Percentiles rank a stretch among this genome's conserved stretches.
Conservation (phyloP, 306 rosid genomes). For the Lotus japonicus region DNA sequence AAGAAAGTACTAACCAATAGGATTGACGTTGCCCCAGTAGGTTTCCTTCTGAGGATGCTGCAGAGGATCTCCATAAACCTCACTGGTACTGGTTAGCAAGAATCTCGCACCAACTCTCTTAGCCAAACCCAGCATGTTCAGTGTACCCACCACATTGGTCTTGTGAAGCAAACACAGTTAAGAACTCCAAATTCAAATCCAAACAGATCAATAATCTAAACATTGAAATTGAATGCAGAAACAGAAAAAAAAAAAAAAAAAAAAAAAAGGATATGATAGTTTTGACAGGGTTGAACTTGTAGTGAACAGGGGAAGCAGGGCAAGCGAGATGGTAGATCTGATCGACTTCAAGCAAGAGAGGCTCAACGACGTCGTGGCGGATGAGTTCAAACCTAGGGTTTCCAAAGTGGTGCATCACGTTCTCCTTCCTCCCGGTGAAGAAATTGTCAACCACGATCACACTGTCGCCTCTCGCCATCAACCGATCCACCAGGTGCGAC, state of each 20-base stretch:
- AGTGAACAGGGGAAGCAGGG: conserved; percentile 96
- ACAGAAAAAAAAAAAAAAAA: neutral
- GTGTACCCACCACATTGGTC: conserved; percentile 95
- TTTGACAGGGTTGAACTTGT: conserved; percentile 96
- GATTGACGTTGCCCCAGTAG: conserved; percentile 99
- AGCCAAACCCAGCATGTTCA: conserved; percentile 92
- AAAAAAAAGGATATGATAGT: conserved; percentile 80
- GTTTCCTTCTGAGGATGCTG: conserved; percentile 98
- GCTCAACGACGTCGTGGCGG: conserved; percentile 95
- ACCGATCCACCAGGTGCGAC: conserved; percentile 87
- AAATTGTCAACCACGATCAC: conserved; percentile 91
- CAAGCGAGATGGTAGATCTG: conserved; percentile 99
- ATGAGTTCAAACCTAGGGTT: conserved; percentile 89
- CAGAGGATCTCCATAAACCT: conserved; percentile 97
- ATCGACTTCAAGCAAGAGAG: conserved; percentile 84
- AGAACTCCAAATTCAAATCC: conserved; percentile 27
- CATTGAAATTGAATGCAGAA: neutral
- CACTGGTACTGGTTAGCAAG: conserved; percentile 89
- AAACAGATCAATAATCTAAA: neutral
- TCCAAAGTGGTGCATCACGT: conserved; percentile 88
- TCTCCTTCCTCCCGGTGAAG: conserved; percentile 88
- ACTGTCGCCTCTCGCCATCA: conserved; percentile 85
- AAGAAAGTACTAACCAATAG: conserved; percentile 55
- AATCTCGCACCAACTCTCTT: conserved; percentile 90
- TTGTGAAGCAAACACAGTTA: conserved; percentile 48